Percentiles rank a stretch among this genome's conserved stretches.
Evolutionary conservation across 306 rosid species (phyloP).

Genomic region (Begonia fuchsioides): DNA sequence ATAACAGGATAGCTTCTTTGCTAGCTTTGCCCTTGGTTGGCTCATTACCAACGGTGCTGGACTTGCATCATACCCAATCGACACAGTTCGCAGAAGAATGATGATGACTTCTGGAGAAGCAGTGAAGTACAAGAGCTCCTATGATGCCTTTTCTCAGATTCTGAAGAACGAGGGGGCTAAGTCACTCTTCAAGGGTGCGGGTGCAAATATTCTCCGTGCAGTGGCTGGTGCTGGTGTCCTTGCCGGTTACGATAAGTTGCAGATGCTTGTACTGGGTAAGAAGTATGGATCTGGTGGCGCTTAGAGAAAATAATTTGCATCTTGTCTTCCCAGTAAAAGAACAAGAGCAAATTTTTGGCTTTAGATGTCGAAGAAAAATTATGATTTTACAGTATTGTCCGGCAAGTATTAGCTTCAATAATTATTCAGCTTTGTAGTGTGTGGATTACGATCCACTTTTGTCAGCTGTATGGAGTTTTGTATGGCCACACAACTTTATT

Average conservation of each 20-base stretch:
- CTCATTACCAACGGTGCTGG: slow-evolving; percentile 66
- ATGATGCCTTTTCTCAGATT: slow-evolving; percentile 38
- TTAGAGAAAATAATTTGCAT: background rate
- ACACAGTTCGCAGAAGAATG: slow-evolving; percentile 64
- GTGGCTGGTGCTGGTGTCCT: slow-evolving; percentile 69
- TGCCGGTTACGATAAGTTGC: slow-evolving; percentile 51
- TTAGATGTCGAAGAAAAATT: slow-evolving; percentile 50
- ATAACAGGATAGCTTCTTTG: slow-evolving; percentile 45
- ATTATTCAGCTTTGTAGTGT: slow-evolving; percentile 19
- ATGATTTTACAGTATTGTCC: slow-evolving; percentile 23
- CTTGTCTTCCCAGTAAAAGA: background rate
- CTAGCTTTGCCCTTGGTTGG: slow-evolving; percentile 62
- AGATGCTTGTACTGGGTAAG: slow-evolving; percentile 45
- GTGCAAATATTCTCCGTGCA: slow-evolving; percentile 54
- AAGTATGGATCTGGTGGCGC: slow-evolving; percentile 54
- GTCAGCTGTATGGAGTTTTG: too few species aligned
- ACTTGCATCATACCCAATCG: slow-evolving; percentile 57
- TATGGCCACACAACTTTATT: background rate
- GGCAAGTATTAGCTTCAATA: slow-evolving; percentile 43
- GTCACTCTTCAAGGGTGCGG: slow-evolving; percentile 61
- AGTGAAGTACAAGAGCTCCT: slow-evolving; percentile 47
- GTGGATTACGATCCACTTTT: background rate
- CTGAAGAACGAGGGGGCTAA: slow-evolving; percentile 46
- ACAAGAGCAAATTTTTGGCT: background rate
- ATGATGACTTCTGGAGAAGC: slow-evolving; percentile 70